A percentile compares a stretch with the other conserved stretches of the same genome.
These are phyloP conservation scores for Claviceps purpurea DNA, from an alignment of 2,329 filamentous ascomycete genomes.

Conservation along the genomic window DNA sequence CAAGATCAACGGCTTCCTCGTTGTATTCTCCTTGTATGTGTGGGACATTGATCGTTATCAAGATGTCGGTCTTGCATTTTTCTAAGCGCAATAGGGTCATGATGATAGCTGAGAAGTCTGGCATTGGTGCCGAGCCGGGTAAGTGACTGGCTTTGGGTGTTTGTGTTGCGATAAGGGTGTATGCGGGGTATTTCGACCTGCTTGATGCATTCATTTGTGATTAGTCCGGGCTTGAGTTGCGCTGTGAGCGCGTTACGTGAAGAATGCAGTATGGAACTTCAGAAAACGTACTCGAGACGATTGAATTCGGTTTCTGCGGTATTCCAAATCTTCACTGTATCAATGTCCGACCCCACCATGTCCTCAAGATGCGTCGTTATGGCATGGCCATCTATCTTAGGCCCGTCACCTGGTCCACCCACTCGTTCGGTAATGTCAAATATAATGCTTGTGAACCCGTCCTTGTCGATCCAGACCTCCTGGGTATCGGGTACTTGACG, in stretches of 20 bases:
- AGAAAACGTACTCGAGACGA: constrained; percentile 33
- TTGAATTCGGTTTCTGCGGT: constrained; percentile 47
- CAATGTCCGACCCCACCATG: constrained; percentile 49
- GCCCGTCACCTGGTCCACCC: constrained; percentile 34
- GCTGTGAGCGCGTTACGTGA: not conserved
- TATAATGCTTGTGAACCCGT: constrained; percentile 76
- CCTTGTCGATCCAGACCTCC: constrained; percentile 77
- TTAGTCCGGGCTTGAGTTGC: constrained; percentile 12
- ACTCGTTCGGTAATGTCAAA: constrained; percentile 84
- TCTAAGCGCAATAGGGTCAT: constrained; percentile 66
- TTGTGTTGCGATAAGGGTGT: constrained; percentile 57
- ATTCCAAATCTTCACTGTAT: constrained; percentile 53
- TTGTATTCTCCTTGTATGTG: constrained; percentile 64
- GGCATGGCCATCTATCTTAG: constrained; percentile 56
- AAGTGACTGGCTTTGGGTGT: constrained; percentile 25
- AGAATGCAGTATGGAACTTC: not conserved
- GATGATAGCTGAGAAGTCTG: constrained; percentile 60
- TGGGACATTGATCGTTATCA: constrained; percentile 81
- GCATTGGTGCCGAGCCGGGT: constrained; percentile 25
- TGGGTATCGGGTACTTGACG: constrained; percentile 76
- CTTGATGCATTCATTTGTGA: constrained; percentile 12
- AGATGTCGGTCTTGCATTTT: constrained; percentile 62
- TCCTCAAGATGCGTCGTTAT: constrained; percentile 57
- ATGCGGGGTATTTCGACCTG: constrained; percentile 40
- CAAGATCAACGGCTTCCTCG: constrained; percentile 56